Conservation (phyloP, 1,139 yeast species). For the Taphrina confusa region DNA sequence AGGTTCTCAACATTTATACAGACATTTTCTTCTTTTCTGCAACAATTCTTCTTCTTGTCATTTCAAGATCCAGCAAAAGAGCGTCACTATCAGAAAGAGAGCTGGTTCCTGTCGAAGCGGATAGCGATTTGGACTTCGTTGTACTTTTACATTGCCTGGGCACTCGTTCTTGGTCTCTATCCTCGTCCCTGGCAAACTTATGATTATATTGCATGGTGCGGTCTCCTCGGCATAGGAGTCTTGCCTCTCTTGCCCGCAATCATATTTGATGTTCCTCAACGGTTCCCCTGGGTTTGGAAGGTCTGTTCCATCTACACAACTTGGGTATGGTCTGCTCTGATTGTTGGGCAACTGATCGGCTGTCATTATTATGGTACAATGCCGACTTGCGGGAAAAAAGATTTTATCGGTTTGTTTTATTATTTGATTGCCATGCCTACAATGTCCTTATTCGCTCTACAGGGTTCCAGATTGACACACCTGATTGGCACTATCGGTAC, state of each 20-base stretch:
- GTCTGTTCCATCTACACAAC: conserved; percentile 9
- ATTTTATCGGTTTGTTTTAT: conserved; percentile 31
- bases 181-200: conserved; percentile 24
- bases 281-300: conserved; percentile 19
- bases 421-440: conserved; percentile 23
- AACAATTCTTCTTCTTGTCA: conserved; percentile 17
- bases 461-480: conserved; percentile 5
- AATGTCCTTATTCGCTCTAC: conserved; percentile 19
- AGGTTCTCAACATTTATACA: not conserved
- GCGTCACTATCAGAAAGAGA: conserved; percentile 27
- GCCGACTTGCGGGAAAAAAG: conserved; percentile 12
- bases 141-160: conserved; percentile 28
- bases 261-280: conserved; percentile 13
- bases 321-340: conserved; percentile 26
- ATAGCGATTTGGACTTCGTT: conserved; percentile 22
- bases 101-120: conserved; percentile 25
- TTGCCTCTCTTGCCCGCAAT: conserved; percentile 12
- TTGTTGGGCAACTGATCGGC: conserved; percentile 8
- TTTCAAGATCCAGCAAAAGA: conserved; percentile 33
- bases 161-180: conserved; percentile 16
- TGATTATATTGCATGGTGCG: conserved; percentile 16
- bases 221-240: conserved; percentile 14
- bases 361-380: conserved; percentile 16
- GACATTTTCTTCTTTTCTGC: not conserved
- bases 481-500: conserved; percentile 6